These are phyloP conservation scores for Zopfochytrium polystomum DNA, from an alignment of 371 early-diverging fungal genomes.

Conservation along the genomic window DNA sequence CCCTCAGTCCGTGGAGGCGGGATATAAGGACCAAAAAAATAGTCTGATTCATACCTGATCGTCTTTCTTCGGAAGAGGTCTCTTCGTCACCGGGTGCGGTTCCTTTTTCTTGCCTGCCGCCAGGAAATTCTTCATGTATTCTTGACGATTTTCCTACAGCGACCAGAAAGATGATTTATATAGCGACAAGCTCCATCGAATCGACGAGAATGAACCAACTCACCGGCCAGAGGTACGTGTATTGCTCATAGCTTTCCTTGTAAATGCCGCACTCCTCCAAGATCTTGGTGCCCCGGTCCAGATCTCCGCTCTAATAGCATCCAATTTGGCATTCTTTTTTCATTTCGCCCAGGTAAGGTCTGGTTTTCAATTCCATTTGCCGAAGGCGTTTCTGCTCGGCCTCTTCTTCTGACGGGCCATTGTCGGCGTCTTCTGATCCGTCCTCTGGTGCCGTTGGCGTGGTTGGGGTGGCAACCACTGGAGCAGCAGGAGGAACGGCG, in stretches of 20 bases:
- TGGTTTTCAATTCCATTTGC: slow-evolving; percentile 38
- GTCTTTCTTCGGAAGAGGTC: no score
- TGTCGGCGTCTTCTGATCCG: slow-evolving; percentile 11
- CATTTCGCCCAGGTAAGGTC: slow-evolving; percentile 56
- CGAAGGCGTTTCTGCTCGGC: slow-evolving; percentile 15
- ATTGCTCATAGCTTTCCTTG: slow-evolving; percentile 57
- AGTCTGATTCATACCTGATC: no score
- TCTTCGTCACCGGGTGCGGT: slow-evolving; percentile 16
- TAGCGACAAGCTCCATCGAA: neutral
- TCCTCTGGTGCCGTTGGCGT: no score
- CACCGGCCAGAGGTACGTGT: slow-evolving; percentile 58
- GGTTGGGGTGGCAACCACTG: slow-evolving; percentile 1
- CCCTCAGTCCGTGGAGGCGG: no score
- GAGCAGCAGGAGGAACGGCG: slow-evolving; percentile 16
- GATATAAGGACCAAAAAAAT: no score
- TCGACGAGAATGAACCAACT: slow-evolving; percentile 14
- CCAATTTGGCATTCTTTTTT: slow-evolving; percentile 40
- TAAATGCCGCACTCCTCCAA: slow-evolving; percentile 49
- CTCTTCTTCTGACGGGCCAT: slow-evolving; percentile 25
- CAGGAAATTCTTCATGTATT: slow-evolving; percentile 59
- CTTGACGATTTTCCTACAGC: slow-evolving; percentile 60
- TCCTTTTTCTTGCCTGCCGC: slow-evolving; percentile 23
- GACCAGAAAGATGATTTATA: slow-evolving; percentile 1
- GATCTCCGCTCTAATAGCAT: slow-evolving; percentile 30
- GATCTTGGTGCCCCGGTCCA: slow-evolving; percentile 39